phyloP scores from a whole-genome alignment of 768 basidiomycete species.

The Coprinopsis cinerea region DNA sequence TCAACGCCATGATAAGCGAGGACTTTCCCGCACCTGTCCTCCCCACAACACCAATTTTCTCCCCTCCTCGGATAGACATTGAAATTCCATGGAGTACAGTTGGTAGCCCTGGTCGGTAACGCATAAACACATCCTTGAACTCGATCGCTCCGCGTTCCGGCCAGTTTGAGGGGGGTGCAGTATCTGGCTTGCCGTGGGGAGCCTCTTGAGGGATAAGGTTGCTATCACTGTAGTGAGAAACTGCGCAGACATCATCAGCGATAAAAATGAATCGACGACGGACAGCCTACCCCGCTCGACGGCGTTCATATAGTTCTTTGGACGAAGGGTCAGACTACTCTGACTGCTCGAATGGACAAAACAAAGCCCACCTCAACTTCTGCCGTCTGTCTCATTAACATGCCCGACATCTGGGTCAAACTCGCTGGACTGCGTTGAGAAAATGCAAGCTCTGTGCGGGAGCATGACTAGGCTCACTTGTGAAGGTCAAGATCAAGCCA shows the following conservation, averaged over 20 bases:
- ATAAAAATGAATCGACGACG: conserved; percentile 4
- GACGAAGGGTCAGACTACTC: too few relatives aligned
- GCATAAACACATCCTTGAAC: conserved; percentile 55
- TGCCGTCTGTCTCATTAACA: conserved; percentile 52
- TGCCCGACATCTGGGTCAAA: conserved; percentile 46
- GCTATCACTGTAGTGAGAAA: conserved; percentile 47
- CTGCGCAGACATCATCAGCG: conserved; percentile 19
- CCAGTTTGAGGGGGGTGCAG: conserved; percentile 56
- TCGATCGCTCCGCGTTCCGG: conserved; percentile 54
- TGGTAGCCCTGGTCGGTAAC: conserved; percentile 68
- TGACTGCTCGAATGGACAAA: too few relatives aligned
- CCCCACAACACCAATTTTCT: conserved; percentile 79
- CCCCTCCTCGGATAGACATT: conserved; percentile 51
- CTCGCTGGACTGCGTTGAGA: conserved; percentile 27
- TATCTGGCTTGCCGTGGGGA: conserved; percentile 51
- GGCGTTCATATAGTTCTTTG: conserved; percentile 67
- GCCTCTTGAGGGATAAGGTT: conserved; percentile 59
- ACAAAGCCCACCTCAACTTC: too few relatives aligned
- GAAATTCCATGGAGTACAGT: conserved; percentile 66
- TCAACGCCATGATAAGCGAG: conserved; percentile 59
- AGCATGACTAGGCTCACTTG: conserved; percentile 27
- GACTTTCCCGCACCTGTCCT: conserved; percentile 55
- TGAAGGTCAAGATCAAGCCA: conserved; percentile 68
- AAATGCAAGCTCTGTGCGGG: background rate
- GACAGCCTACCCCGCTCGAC: conserved; percentile 45